Evolutionary conservation across 2,329 filamentous ascomycete species (phyloP), one percentile per base, ranked within the genome.

Genomic region (Pseudogymnoascus sp.): DNA sequence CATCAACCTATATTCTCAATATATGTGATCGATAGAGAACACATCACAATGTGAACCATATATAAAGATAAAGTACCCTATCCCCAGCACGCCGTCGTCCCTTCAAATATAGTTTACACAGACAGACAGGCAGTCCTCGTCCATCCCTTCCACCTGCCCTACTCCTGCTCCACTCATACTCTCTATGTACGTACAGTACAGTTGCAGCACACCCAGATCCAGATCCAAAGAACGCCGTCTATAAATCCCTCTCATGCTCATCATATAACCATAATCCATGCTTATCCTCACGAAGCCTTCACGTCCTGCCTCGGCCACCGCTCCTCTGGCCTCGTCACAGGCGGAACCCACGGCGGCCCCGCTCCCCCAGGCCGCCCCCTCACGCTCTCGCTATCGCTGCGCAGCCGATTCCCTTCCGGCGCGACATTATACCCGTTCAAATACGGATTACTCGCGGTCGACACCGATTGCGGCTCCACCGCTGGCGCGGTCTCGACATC

Each of bases 391-490:
- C 41, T 64, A 67, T 63, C 64, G 62, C 51, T 63, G 62, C 39
- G 62, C 54, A 54, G 62, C 62, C 19, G 62, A 28, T 60, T 65
- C 64, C 51, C 28, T 65, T 48, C 19, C 62, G 48, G 62, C 62
- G 67, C 62, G 57, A 64, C 51, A 43, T 63, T 66, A 10, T 43
- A 62, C 7, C 41, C 57, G 48, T 43, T 65, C 11, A 43, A 41
- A 54, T 63, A 62, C 48, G 65, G 62, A n/a, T 60, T 70, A 63
- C 65, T 67, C 37, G 60, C 65, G 39, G 65, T 63, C n/a, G 65
- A 60, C 10, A 65, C 34, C 21, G 65, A 64, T 25, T 66, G 65
- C 7, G 45, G 28, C 16, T 61, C 63, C 36, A 65, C 66, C 1
- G 62, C 60, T 11, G 60, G 16, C 1, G 65, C 43, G 45, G 63